These are phyloP conservation scores for Lycium barbarum DNA, from an alignment of 257 asterid species.

Conservation along the genomic window DNA sequence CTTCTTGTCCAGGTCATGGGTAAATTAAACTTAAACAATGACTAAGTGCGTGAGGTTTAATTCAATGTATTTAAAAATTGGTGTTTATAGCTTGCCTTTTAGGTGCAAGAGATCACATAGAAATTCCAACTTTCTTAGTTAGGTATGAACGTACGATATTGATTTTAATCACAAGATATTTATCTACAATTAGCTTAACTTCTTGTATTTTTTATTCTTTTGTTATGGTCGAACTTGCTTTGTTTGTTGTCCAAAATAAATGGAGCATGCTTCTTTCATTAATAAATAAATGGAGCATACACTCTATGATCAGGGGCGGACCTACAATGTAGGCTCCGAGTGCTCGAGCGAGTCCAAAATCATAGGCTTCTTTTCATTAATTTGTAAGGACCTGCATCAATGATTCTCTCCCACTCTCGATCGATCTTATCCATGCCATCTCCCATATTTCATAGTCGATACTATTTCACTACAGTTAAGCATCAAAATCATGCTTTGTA, in stretches of 20 bases:
- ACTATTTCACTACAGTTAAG: too few relatives aligned
- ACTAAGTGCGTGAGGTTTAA: neutral
- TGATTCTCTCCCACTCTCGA: neutral
- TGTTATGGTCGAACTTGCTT: neutral
- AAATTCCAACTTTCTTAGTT: neutral
- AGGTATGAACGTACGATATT: neutral
- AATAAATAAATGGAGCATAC: too few relatives aligned
- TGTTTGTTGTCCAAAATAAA: neutral
- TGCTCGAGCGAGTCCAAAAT: neutral
- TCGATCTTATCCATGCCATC: slow-evolving; percentile 21
- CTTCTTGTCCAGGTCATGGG: neutral
- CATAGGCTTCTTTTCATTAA: neutral
- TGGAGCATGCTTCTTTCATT: neutral
- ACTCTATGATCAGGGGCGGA: too few relatives aligned
- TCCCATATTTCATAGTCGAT: neutral
- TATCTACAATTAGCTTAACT: neutral
- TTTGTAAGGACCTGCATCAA: slow-evolving; percentile 21
- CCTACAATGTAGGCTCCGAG: too few relatives aligned
- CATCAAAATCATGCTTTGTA: too few relatives aligned
- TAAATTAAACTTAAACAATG: neutral
- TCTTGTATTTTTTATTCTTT: neutral
- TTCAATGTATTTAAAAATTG: neutral
- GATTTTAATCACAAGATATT: neutral
- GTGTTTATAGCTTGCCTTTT: neutral
- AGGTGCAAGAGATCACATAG: neutral